phyloP scores from a whole-genome alignment of 768 basidiomycete species.

The Bullera alba region DNA sequence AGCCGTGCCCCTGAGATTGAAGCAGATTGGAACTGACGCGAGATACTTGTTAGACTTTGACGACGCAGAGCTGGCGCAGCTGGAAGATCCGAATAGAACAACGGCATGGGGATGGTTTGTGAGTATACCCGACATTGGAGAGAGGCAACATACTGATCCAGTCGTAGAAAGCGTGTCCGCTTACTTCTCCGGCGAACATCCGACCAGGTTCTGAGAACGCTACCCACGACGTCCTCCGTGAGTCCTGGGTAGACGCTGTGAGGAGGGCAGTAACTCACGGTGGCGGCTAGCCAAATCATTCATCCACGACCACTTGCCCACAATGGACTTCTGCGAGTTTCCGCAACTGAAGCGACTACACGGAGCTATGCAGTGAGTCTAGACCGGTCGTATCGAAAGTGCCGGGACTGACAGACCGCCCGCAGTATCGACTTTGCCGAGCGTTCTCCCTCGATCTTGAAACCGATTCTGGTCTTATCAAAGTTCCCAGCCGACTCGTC shows the following conservation, averaged over 20 bases:
- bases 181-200: slow-evolving; percentile 39
- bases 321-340: slow-evolving; percentile 44
- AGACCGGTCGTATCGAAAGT: not conserved
- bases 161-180: slow-evolving; percentile 36
- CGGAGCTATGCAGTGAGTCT: slow-evolving; percentile 38
- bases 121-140: slow-evolving; percentile 11
- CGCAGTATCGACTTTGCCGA: slow-evolving; percentile 37
- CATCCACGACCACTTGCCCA: slow-evolving; percentile 39
- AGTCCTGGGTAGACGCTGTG: slow-evolving; percentile 6
- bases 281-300: slow-evolving; percentile 35
- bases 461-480: slow-evolving; percentile 41
- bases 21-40: not conserved
- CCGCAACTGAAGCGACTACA: slow-evolving; percentile 42
- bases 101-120: slow-evolving; percentile 43
- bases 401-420: not conserved
- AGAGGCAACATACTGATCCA: slow-evolving; percentile 3
- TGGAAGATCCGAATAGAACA: slow-evolving; percentile 37
- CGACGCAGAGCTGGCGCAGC: slow-evolving; percentile 31
- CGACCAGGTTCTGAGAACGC: slow-evolving; percentile 36
- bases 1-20: not conserved
- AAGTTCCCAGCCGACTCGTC: slow-evolving; percentile 42
- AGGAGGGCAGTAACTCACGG: not conserved
- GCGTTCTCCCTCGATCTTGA: slow-evolving; percentile 38
- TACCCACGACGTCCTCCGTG: slow-evolving; percentile 26
- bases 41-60: slow-evolving; percentile 29